Evolutionary conservation across 176 grass and related monocot genomes (phyloP).

Genomic region (Triticum dicoccoides): DNA sequence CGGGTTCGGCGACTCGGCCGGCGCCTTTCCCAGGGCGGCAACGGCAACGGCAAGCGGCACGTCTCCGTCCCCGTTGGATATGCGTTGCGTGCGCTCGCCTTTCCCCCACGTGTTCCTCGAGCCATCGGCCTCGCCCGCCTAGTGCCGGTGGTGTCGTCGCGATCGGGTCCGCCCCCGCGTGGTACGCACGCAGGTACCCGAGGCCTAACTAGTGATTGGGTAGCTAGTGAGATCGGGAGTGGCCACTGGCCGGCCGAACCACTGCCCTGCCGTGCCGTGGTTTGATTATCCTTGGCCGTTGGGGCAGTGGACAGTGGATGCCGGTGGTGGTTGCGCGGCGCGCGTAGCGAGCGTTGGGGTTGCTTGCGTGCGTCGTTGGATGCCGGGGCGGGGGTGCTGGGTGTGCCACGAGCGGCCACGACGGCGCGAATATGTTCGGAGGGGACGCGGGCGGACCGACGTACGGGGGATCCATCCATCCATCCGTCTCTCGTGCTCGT

Average conservation of each 20-base stretch:
- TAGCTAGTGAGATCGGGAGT: neutral
- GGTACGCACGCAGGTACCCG: neutral
- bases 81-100: neutral
- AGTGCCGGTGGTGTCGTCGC: neutral
- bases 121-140: neutral
- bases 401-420: slow-evolving; percentile 6
- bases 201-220: neutral
- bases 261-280: neutral
- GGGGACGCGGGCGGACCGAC: neutral
- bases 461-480: neutral
- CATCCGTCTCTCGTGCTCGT: neutral
- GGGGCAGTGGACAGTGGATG: neutral
- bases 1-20: neutral
- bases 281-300: slow-evolving; percentile 26
- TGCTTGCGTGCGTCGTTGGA: too few species aligned
- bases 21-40: neutral
- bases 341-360: too few species aligned
- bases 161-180: neutral
- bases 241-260: slow-evolving; percentile 31
- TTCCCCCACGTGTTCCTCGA: slow-evolving; percentile 44
- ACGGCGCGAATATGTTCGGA: neutral
- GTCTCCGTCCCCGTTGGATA: slow-evolving; percentile 3
- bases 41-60: slow-evolving; percentile 5
- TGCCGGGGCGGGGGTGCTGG: neutral
- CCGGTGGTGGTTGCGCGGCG: slow-evolving; percentile 13